Base-by-base conservation (phyloP, 345 rosid species). In the Cardiospermum halicacabum region DNA sequence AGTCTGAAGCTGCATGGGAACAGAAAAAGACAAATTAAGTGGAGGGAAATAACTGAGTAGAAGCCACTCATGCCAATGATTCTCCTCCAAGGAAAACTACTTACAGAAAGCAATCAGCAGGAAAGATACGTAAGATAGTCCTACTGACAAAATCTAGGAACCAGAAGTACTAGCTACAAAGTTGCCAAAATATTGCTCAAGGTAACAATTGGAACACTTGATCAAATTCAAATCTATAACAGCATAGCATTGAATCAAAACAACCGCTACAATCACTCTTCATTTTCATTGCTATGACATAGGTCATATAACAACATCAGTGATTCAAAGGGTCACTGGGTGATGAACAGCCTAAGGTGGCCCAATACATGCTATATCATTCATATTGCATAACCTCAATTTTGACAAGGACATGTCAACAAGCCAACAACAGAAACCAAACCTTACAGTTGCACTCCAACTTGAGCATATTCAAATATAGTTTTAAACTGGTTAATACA, bases 1-100 rank as follows among this genome's bases (percentile, higher is more conserved):
- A 3, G 80, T 87, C 49, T 89, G 86, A 81, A 94, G 87, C 96
- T 94, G 85, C 53, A 78, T 19, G 58, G 28, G 65, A 12, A 66
- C 11, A n/a, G n/a, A 34, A 54, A 31, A 25, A 7, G 40, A 58
- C 13, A n/a, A 56, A 61, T 78, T 69, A 72, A 59, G 42, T 53
- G 65, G n/a, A 57, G 22, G 60, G 28, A 58, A 63, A 47, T 19
- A 59, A 42, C n/a, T n/a, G n/a, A 15, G 61, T 55, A n/a, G 32
- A 28, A 55, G 42, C 19, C 5, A 28, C 45, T 28, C 54, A 30
- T 11, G 19, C 54, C 56, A 53, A 28, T 27, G n/a, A 54, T 26
- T 53, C 22, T 36, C 22, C 26, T 24, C 40, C 50, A 18, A 26
- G 22, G 8, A 56, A 56, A 65, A 11, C 18, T 13, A 28, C 13